Evolutionary conservation across 805 yeast species (phyloP), one percentile per base, ranked within the genome.

Genomic region (Pichia nanzhaoensis): DNA sequence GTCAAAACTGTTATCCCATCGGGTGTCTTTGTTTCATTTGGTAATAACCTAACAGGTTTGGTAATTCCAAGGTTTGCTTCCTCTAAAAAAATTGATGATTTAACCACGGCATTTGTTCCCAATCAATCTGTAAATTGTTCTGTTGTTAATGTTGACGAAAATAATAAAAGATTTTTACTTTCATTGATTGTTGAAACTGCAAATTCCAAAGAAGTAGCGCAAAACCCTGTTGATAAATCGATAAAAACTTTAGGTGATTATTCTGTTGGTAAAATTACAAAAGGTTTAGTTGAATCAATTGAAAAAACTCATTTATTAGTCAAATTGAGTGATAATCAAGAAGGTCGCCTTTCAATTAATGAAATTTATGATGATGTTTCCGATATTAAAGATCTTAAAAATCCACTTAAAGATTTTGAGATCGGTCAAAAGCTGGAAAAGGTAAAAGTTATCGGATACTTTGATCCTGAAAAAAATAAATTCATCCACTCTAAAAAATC

Each of bases 21-120:
- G 59, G 98, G 98, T 52, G 69, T 88, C 12, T 91, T 91, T 60
- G 84, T 91, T 47, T 76, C 82, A 0, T 91, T 91, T 64, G 87
- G 82, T 46, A 83, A 84, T 51, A 77, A 75, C 44, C 75, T 91
- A 51, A 85, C 87, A 28, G 98, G 97, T 42, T 72, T 91, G 51
- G 84, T 88, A 4, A 74, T 86, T 49, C 84, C 90, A 45, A 79
- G 82, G 57, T 79, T 82, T 54, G 84, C 84, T 19, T 70, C 79
- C 5, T 75, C 74, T 30, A 71, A 73, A 41, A 72, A 69, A 35
- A 68, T 66, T 33, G 78, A 73, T 10, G 82, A 80, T 51, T 68
- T 84, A 40, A 65, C 70, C 19, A 68, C 73, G 33, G 67, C 69
- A 21, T 90, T 78, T 57, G 69, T 69, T 54, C 68, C 73, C 36